Evolutionary conservation across 108 stramenopile genomes (phyloP).

Genomic region (Cyclotella cryptica): DNA sequence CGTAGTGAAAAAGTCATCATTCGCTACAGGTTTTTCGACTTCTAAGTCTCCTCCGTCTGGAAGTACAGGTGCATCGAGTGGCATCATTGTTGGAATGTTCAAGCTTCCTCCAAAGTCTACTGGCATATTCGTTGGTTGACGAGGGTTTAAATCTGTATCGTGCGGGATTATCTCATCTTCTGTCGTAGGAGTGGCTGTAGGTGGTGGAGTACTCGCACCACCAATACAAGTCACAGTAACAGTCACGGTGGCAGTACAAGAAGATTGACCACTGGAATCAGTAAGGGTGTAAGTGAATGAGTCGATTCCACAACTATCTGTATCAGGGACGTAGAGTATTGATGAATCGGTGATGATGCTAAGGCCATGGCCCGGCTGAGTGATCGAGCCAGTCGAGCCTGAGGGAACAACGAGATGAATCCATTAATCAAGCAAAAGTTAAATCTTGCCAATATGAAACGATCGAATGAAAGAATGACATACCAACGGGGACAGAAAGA

Average conservation of each 20-base stretch:
- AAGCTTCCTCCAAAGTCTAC: not conserved
- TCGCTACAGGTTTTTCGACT: conserved; percentile 5
- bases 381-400: conserved; percentile 12
- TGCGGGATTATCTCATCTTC: not conserved
- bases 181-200: not conserved
- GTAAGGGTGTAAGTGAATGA: conserved; percentile 31
- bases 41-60: conserved; percentile 6
- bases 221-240: conserved; percentile 10
- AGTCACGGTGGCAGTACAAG: conserved; percentile 15
- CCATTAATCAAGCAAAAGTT: not conserved
- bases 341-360: conserved; percentile 3
- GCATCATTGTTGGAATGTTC: conserved; percentile 6
- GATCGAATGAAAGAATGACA: not conserved
- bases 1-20: conserved; percentile 24
- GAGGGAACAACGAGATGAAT: not conserved
- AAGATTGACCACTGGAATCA: not conserved
- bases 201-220: not conserved
- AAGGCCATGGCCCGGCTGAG: conserved; percentile 22
- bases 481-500: conserved; percentile 12
- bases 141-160: not conserved
- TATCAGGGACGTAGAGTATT: conserved; percentile 28
- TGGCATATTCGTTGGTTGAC: conserved; percentile 7
- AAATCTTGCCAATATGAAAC: not conserved
- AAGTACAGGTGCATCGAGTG: not conserved
- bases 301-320: conserved; percentile 27